A percentile compares a stretch with the other conserved stretches of the same genome.
Evolutionary conservation across 345 rosid species (phyloP).

Genomic region (Camelina hispida): DNA sequence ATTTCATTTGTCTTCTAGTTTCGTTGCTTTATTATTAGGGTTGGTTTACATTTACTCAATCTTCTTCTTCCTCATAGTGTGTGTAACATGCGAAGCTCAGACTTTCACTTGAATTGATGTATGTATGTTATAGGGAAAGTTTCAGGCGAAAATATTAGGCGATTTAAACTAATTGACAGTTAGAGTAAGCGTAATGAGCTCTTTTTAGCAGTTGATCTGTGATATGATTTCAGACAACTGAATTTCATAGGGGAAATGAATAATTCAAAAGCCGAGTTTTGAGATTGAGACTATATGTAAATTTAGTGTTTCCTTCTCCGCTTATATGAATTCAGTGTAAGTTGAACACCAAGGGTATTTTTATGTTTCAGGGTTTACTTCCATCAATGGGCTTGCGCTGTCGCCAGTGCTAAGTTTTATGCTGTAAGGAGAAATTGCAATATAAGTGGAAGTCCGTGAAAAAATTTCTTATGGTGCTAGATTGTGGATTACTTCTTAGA

Average conservation of each 20-base stretch:
- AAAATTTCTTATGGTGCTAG: slow-evolving; percentile 38
- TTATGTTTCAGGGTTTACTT: slow-evolving; percentile 39
- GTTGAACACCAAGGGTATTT: slow-evolving; percentile 9
- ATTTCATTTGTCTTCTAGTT: slow-evolving; percentile 9
- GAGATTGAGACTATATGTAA: background rate
- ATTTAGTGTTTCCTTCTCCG: slow-evolving; percentile 3
- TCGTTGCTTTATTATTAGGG: slow-evolving; percentile 14
- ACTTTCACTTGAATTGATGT: slow-evolving; percentile 14
- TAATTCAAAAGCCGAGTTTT: background rate
- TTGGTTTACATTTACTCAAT: slow-evolving; percentile 25
- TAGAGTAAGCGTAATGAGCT: slow-evolving; percentile 10
- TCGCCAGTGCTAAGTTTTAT: slow-evolving; percentile 37
- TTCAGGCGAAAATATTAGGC: slow-evolving; percentile 2
- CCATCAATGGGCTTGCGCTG: slow-evolving; percentile 34
- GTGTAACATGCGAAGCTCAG: background rate
- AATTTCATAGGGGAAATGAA: background rate
- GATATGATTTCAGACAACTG: background rate
- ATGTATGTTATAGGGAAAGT: slow-evolving; percentile 16
- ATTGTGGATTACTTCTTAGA: slow-evolving; percentile 51
- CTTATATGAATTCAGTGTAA: slow-evolving; percentile 16
- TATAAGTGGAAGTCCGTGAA: slow-evolving; percentile 34
- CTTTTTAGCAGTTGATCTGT: slow-evolving; percentile 6
- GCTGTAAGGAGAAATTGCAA: slow-evolving; percentile 40
- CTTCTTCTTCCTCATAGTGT: background rate
- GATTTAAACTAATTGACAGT: background rate